Conservation (phyloP, 164 flowering plant species). For the Dillenia turbinata region DNA sequence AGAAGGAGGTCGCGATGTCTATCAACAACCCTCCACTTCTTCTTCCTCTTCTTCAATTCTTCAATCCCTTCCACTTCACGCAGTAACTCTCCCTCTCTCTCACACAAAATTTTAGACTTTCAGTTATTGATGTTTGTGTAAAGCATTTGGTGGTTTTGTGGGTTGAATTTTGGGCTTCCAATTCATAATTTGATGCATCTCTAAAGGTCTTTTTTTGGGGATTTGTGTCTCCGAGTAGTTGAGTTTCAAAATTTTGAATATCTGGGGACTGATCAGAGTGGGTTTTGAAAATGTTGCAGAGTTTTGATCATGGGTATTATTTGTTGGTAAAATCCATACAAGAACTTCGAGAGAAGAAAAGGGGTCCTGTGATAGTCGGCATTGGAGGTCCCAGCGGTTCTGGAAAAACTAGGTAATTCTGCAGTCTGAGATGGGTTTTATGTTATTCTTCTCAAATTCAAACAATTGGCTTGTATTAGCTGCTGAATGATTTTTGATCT, state of each 20-base stretch:
- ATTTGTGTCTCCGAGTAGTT: too few relatives aligned
- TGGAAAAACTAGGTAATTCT: slow-evolving; percentile 79
- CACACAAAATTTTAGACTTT: neutral
- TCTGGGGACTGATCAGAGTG: too few relatives aligned
- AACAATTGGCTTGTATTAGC: neutral
- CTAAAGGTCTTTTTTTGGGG: too few relatives aligned
- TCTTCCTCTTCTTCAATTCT: slow-evolving; percentile 79
- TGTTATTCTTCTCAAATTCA: too few relatives aligned
- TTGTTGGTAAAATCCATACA: slow-evolving; percentile 88
- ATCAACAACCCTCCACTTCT: slow-evolving; percentile 62
- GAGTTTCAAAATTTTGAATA: too few relatives aligned
- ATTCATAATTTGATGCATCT: neutral
- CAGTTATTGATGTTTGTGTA: neutral
- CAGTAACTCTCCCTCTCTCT: slow-evolving; percentile 34
- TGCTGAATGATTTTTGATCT: neutral
- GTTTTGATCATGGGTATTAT: slow-evolving; percentile 92
- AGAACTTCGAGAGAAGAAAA: slow-evolving; percentile 88
- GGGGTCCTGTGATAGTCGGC: slow-evolving; percentile 82
- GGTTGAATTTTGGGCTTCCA: neutral
- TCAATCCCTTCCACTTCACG: slow-evolving; percentile 96
- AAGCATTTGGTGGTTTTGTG: neutral
- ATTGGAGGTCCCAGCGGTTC: slow-evolving; percentile 98
- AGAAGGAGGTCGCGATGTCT: slow-evolving; percentile 87
- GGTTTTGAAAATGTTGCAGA: slow-evolving; percentile 41
- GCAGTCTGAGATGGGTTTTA: neutral